Evolutionary conservation across 2,329 filamentous ascomycete genomes (phyloP).

Genomic region (Ophiosphaerella korrae): DNA sequence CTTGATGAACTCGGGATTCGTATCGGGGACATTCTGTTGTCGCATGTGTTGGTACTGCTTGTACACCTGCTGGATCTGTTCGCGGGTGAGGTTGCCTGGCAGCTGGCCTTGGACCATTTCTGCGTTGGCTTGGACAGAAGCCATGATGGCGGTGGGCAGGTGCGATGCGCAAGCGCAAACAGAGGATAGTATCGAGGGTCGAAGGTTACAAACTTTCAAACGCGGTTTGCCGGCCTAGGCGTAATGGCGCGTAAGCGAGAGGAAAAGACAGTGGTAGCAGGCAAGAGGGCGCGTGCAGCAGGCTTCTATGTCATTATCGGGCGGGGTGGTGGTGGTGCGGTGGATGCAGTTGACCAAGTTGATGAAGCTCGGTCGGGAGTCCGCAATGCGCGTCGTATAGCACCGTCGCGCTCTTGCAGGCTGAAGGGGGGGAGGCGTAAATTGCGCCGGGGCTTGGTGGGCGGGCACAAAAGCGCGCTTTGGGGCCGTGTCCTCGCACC

Average conservation of each 20-base stretch:
- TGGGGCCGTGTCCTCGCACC: conserved; percentile 22
- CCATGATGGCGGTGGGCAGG: conserved; percentile 60
- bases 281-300: conserved; percentile 27
- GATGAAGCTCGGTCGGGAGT: conserved; percentile 39
- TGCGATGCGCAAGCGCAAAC: conserved; percentile 26
- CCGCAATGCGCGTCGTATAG: conserved; percentile 29
- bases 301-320: conserved; percentile 45
- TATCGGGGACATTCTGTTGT: conserved; percentile 76
- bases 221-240: conserved; percentile 8
- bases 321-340: conserved; percentile 34
- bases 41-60: conserved; percentile 90
- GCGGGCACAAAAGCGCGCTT: conserved; percentile 35
- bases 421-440: conserved; percentile 34
- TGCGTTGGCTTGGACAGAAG: conserved; percentile 76
- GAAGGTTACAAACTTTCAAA: conserved; percentile 11
- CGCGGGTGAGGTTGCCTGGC: conserved; percentile 71
- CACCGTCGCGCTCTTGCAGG: conserved; percentile 34
- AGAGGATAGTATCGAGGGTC: conserved; percentile 12
- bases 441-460: conserved; percentile 29
- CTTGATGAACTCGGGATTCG: conserved; percentile 87
- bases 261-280: conserved; percentile 31
- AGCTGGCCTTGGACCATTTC: conserved; percentile 68
- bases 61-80: conserved; percentile 77
- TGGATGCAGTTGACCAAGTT: conserved; percentile 40
- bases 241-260: conserved; percentile 24